phyloP scores from a whole-genome alignment of 805 yeast genomes.

The Candida sphagnicola region DNA sequence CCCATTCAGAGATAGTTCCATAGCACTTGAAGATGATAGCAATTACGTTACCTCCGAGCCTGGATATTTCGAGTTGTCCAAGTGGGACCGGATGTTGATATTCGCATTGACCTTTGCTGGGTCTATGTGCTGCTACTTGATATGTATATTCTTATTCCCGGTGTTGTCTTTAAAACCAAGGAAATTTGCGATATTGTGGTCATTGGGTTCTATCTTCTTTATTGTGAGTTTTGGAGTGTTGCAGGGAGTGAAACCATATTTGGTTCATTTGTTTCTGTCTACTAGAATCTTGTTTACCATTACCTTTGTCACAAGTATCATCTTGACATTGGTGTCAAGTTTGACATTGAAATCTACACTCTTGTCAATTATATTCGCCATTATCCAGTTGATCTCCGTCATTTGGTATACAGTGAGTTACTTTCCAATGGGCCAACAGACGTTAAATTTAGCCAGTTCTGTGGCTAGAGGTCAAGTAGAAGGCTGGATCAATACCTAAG shows the following conservation, averaged over 20 bases:
- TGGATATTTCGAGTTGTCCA: constrained; percentile 39
- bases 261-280: constrained; percentile 39
- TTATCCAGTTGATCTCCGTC: constrained; percentile 36
- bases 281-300: constrained; percentile 37
- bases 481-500: constrained; percentile 35
- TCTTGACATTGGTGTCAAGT: constrained; percentile 36
- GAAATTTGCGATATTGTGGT: constrained; percentile 46
- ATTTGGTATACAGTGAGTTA: constrained; percentile 45
- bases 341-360: constrained; percentile 34
- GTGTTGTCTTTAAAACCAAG: constrained; percentile 39
- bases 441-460: constrained; percentile 36
- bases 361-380: constrained; percentile 38
- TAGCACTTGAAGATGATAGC: constrained; percentile 39
- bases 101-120: constrained; percentile 43
- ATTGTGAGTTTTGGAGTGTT: constrained; percentile 43
- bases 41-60: constrained; percentile 42
- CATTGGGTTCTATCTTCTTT: constrained; percentile 43
- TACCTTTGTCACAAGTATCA: constrained; percentile 34
- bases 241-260: constrained; percentile 38
- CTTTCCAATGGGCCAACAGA: constrained; percentile 45
- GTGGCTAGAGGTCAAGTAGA: constrained; percentile 44
- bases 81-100: constrained; percentile 46
- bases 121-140: constrained; percentile 35
- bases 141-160: constrained; percentile 42
- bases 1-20: constrained; percentile 35